A percentile compares a stretch with the other conserved stretches of the same genome.
These are phyloP conservation scores for Diaporthe vaccinii DNA, from an alignment of 2,329 filamentous ascomycete species.

Conservation along the genomic window DNA sequence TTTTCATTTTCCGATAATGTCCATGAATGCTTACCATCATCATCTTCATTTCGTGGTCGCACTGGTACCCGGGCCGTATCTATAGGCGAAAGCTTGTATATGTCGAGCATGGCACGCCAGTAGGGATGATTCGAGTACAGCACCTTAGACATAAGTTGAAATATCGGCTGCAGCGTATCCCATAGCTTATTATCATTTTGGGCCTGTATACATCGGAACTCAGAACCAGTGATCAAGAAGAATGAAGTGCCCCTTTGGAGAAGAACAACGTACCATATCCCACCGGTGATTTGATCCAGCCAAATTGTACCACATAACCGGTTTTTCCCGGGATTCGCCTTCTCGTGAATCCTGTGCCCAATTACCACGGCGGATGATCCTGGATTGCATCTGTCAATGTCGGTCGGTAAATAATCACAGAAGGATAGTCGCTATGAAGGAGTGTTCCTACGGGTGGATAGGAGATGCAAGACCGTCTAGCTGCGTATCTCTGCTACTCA, in stretches of 20 bases:
- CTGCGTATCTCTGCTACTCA: neutral
- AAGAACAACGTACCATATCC: neutral
- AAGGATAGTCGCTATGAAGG: too few species aligned
- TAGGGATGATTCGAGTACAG: conserved; percentile 19
- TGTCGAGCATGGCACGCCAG: conserved; percentile 2
- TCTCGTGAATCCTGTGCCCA: neutral
- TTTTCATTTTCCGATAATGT: rapidly evolving
- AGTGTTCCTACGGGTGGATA: conserved; percentile 4
- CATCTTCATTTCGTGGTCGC: neutral
- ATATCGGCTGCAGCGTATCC: neutral
- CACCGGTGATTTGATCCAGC: neutral
- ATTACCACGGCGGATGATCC: neutral
- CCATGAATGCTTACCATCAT: neutral
- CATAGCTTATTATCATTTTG: neutral
- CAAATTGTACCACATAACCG: neutral
- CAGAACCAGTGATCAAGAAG: neutral
- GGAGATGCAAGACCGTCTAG: neutral
- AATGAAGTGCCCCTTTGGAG: neutral
- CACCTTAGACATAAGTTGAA: conserved; percentile 8
- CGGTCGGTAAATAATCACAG: too few species aligned
- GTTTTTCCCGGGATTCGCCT: neutral
- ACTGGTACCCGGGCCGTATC: neutral
- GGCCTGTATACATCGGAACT: neutral
- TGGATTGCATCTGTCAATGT: neutral
- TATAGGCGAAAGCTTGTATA: conserved; percentile 8